Conservation (phyloP, 192 early-diverging fungal species). For the Radiomyces spectabilis region DNA sequence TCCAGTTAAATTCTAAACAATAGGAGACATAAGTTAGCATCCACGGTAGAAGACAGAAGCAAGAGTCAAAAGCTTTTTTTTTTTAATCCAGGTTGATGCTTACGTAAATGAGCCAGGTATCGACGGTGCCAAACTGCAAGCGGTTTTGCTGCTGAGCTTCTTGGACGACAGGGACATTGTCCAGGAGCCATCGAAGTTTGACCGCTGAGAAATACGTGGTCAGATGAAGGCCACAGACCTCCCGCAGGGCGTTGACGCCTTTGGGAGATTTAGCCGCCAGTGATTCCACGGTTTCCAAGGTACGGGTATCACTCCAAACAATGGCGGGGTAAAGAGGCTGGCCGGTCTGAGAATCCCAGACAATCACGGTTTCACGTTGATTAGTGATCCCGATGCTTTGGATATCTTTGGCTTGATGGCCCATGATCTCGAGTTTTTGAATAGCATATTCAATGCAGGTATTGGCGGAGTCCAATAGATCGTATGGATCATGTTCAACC, state of each 20-base stretch:
- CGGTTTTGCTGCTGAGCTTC: constrained; percentile 64
- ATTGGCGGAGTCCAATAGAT: constrained; percentile 61
- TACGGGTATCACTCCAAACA: constrained; percentile 89
- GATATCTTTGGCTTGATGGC: constrained; percentile 46
- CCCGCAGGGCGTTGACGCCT: constrained; percentile 29
- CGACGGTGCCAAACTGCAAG: constrained; percentile 83
- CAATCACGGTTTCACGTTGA: constrained; percentile 88
- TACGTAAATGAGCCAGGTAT: constrained; percentile 92
- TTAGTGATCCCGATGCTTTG: constrained; percentile 86
- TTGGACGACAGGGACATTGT: constrained; percentile 68
- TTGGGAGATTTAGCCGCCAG: constrained; percentile 40
- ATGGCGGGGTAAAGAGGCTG: constrained; percentile 77
- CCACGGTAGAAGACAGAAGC: background rate
- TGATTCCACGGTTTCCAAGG: constrained; percentile 59
- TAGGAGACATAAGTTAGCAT: background rate
- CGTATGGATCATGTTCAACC: constrained; percentile 82
- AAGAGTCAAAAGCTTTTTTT: background rate
- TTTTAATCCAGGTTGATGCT: constrained; percentile 3
- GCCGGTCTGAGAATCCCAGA: constrained; percentile 82
- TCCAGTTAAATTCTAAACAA: constrained; percentile 74
- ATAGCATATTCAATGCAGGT: constrained; percentile 61
- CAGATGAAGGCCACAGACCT: constrained; percentile 78
- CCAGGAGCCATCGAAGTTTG: constrained; percentile 89
- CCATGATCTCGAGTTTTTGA: constrained; percentile 54
- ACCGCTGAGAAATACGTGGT: constrained; percentile 91